Base-by-base conservation (phyloP, 2,329 filamentous ascomycete species). In the Emmonsiellopsis sp. region DNA sequence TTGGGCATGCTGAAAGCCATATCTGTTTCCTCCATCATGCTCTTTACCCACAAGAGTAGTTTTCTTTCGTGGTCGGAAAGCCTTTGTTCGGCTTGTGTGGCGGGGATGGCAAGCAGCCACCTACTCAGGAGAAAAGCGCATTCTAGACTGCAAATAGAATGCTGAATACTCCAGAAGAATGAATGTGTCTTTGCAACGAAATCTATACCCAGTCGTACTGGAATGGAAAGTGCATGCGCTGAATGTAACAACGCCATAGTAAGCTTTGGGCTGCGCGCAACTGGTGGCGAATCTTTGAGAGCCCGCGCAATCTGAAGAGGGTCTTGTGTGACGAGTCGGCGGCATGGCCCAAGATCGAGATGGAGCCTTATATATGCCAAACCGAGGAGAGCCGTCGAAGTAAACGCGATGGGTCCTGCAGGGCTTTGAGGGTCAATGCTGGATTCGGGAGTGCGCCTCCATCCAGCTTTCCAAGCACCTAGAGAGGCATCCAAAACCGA, bases 101-200 rank as follows among this genome's bases (percentile, higher is more conserved):
- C 57, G 9, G 73, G 73, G 20, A 76, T 73, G 5, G 70, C 67
- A 26, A 74, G 68, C 5, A 76, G 61, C 73, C 73, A 76, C 49
- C 73, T 69, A 54, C 71, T 74, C 5, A 76, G 62, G 20, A 76
- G 67, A 56, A 75, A 76, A 0, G 78, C 77, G 53, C 77, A 80
- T 58, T 79, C 77, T 13, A 80, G 62, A 55, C 74, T 78, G 63
- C 76, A 79, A 5, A 80, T 65, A 1, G 76, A 76, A 58, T 80
- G 78, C 58, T 79, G 76, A 31, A 80, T 76, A 38, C 74, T 76
- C 78, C 78, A 80, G 60, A 78, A 76, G 52, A 78, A 75, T 1
- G 76, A 78, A 60, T 79, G 76, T 1, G 74, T 78, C 45, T 70
- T 70, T 2, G 77, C 76, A 38, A 80, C 77, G 50, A 78, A 78